Percentiles rank a stretch among this genome's conserved stretches.
Evolutionary conservation across 345 rosid species (phyloP).

Genomic region (Abelmoschus esculentus): DNA sequence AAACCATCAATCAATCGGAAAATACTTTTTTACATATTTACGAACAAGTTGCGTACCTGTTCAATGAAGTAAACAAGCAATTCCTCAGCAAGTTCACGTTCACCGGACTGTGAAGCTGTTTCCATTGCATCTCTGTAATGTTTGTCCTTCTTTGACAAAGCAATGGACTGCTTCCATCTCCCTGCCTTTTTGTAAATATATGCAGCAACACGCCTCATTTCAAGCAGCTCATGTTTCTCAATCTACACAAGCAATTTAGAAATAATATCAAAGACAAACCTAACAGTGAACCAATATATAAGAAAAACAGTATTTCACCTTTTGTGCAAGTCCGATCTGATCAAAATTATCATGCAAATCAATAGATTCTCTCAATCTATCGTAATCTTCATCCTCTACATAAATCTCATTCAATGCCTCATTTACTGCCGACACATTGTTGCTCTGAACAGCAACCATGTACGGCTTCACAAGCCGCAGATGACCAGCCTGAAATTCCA

Average conservation of each 20-base stretch:
- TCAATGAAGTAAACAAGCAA: conserved; percentile 90
- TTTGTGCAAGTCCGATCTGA: conserved; percentile 88
- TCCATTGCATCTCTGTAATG: conserved; percentile 96
- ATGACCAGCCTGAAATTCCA: conserved; percentile 75
- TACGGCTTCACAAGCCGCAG: conserved; percentile 90
- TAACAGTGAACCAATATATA: background rate
- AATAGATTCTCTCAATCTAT: conserved; percentile 83
- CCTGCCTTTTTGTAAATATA: conserved; percentile 97
- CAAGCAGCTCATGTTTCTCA: conserved; percentile 98
- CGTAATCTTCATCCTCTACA: conserved; percentile 93
- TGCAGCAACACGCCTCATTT: conserved; percentile 99
- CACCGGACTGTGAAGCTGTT: conserved; percentile 98
- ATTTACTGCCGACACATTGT: conserved; percentile 83
- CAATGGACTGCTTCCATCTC: conserved; percentile 98
- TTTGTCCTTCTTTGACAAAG: conserved; percentile 89
- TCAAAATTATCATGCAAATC: conserved; percentile 92
- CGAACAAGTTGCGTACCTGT: conserved; percentile 40
- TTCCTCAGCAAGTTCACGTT: conserved; percentile 94
- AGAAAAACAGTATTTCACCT: conserved; percentile 34
- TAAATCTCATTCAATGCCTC: conserved; percentile 92
- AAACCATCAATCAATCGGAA: background rate
- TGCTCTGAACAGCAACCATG: conserved; percentile 96
- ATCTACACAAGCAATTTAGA: conserved; percentile 40
- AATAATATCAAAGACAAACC: conserved; percentile 6
- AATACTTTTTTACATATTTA: background rate